Percentiles rank a stretch among this genome's conserved stretches.
Conservation (phyloP, 257 asterid species). For the Lycium ferocissimum region DNA sequence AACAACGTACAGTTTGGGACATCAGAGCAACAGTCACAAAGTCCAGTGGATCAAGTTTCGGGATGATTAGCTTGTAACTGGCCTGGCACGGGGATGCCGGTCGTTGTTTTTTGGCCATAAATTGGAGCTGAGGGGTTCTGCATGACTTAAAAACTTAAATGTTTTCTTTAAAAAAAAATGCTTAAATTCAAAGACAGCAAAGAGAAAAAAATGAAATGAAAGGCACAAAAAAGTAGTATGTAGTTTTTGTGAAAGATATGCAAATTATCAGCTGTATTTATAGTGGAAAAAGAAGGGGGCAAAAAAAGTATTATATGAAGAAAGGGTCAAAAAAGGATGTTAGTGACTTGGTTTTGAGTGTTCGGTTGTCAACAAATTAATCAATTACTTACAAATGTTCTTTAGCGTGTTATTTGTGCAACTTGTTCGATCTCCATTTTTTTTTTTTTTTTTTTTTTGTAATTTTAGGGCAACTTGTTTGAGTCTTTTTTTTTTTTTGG, state of each 20-base stretch:
- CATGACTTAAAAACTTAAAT: not conserved
- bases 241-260: not conserved
- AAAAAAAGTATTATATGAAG: not conserved
- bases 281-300: not conserved
- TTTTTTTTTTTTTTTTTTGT: not conserved
- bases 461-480: too few species aligned
- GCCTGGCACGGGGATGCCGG: not conserved
- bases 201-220: not conserved
- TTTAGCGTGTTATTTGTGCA: too few species aligned
- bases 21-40: constrained; percentile 51
- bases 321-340: too few species aligned
- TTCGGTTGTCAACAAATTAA: too few species aligned
- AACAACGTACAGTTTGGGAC: constrained; percentile 45
- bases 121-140: not conserved
- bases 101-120: not conserved
- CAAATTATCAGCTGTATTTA: not conserved
- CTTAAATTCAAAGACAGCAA: not conserved
- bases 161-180: not conserved
- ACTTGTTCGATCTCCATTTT: not conserved
- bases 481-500: too few species aligned
- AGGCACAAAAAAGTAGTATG: not conserved
- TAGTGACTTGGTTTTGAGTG: too few species aligned
- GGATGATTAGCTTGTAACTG: constrained; percentile 20
- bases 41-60: constrained; percentile 54
- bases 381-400: too few species aligned